phyloP scores from a whole-genome alignment of 345 rosid genomes.

The Pseudoturritis turrita region DNA sequence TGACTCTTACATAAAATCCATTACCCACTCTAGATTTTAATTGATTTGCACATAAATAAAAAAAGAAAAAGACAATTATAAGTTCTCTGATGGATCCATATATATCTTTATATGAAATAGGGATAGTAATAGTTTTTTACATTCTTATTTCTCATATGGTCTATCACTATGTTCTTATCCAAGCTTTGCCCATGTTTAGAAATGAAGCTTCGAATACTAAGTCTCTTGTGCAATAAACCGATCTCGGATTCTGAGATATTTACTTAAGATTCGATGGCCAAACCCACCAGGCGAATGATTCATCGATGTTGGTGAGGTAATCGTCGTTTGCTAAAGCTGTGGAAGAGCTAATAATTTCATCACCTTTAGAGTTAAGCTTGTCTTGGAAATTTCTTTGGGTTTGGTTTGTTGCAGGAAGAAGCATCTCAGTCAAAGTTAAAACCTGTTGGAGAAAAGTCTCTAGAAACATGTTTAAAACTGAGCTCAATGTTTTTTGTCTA shows the following conservation, averaged over 20 bases:
- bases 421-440: constrained; percentile 13
- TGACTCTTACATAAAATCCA: neutral
- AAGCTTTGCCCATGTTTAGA: neutral
- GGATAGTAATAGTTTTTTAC: neutral
- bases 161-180: neutral
- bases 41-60: constrained; percentile 6
- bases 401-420: constrained; percentile 7
- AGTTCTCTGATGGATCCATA: neutral
- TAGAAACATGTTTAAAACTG: neutral
- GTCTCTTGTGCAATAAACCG: neutral
- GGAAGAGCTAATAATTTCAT: constrained; percentile 9
- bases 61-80: neutral
- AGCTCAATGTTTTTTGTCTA: neutral
- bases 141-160: neutral
- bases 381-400: neutral
- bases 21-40: constrained; percentile 17
- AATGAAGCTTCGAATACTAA: neutral
- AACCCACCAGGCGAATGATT: constrained; percentile 14
- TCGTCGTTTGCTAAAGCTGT: neutral
- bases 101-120: neutral
- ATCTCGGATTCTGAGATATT: neutral
- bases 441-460: neutral
- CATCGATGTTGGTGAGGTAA: neutral
- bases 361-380: neutral
- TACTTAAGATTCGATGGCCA: neutral